phyloP scores from a whole-genome alignment of 768 basidiomycete genomes.

The Auricularia cornea region DNA sequence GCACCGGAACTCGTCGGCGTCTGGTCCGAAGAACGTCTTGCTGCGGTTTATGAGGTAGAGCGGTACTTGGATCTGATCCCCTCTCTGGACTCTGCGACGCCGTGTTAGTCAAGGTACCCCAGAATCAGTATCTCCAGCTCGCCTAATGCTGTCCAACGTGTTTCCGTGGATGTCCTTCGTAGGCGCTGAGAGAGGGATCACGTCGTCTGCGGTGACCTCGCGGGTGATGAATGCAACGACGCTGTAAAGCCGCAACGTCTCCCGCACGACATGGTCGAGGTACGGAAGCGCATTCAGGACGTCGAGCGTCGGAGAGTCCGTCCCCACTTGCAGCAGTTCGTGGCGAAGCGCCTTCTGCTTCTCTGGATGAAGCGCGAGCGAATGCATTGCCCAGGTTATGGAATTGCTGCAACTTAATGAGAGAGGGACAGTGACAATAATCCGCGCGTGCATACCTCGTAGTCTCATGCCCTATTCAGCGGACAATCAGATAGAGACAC shows the following conservation, averaged over 20 bases:
- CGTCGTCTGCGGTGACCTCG: slow-evolving; percentile 42
- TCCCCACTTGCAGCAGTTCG: slow-evolving; percentile 43
- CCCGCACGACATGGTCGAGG: slow-evolving; percentile 58
- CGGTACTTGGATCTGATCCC: slow-evolving; percentile 18
- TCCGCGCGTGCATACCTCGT: slow-evolving; percentile 14
- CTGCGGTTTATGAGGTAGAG: slow-evolving; percentile 21
- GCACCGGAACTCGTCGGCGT: slow-evolving; percentile 25
- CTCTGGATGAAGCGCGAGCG: slow-evolving; percentile 38
- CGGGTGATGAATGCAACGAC: slow-evolving; percentile 39
- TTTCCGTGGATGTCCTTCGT: slow-evolving; percentile 36
- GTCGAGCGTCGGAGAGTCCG: slow-evolving; percentile 60
- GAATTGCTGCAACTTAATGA: too few relatives aligned
- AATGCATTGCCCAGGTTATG: slow-evolving; percentile 51
- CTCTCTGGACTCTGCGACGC: slow-evolving; percentile 5
- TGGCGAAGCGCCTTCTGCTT: slow-evolving; percentile 49
- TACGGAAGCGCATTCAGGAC: slow-evolving; percentile 56
- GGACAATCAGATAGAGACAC: too few relatives aligned
- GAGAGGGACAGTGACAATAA: too few relatives aligned
- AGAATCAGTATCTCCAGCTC: not conserved
- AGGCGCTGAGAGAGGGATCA: slow-evolving; percentile 44
- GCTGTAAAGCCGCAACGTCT: slow-evolving; percentile 48
- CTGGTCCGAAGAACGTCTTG: slow-evolving; percentile 23
- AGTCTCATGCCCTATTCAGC: slow-evolving; percentile 15
- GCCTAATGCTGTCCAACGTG: slow-evolving; percentile 33
- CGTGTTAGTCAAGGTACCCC: too few relatives aligned